Evolutionary conservation across 2,329 filamentous ascomycete species (phyloP), one percentile per base, ranked within the genome.

Genomic region (Eurotiales sp.): DNA sequence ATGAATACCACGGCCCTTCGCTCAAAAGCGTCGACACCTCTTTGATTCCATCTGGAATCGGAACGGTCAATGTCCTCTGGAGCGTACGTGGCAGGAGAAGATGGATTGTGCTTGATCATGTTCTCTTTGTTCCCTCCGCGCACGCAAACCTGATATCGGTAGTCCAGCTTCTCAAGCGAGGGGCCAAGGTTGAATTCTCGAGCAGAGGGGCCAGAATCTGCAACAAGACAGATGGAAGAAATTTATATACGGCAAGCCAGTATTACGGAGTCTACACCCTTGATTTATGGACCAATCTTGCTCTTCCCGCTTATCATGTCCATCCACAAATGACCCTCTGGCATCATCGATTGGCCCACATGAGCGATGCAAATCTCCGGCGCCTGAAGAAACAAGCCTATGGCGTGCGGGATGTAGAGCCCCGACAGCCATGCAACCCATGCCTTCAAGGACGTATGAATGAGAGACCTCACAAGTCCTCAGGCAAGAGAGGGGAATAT

Each of bases 61-160:
- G 25, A 44, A 44, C 27, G 11, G 41, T 44, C 10, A 44, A 44
- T n/a, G 30, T 44, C n/a, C 41, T 44, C 4, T 44, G 25, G 23
- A 44, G 21, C n/a, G 11, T 44, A 23, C 14, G 25, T 12, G 41
- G 22, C 22, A 44, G 22, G 21, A 44, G 27, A 25, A 44, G 30
- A 29, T 44, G n/a, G 39, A 19, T 42, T 11, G 17, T 42, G 17
- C 15, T 42, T 42, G n/a, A 42, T 19, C 23, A 42, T 42, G 14
- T 42, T 42, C 39, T 42, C 39, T 42, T 42, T 15, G n/a, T 42
- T 23, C 39, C 17, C 10, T 42, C 39, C 10, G n/a, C 17, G n/a
- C 17, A 42, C 11, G 17, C 39, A 22, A 42, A 42, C 17, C 39
- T 42, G 10, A 42, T 42, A 42, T 42, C 39, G 23, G 11, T 44